These are phyloP conservation scores for Zanthoxylum bungeanum DNA, from an alignment of 345 rosid genomes.

Conservation along the genomic window DNA sequence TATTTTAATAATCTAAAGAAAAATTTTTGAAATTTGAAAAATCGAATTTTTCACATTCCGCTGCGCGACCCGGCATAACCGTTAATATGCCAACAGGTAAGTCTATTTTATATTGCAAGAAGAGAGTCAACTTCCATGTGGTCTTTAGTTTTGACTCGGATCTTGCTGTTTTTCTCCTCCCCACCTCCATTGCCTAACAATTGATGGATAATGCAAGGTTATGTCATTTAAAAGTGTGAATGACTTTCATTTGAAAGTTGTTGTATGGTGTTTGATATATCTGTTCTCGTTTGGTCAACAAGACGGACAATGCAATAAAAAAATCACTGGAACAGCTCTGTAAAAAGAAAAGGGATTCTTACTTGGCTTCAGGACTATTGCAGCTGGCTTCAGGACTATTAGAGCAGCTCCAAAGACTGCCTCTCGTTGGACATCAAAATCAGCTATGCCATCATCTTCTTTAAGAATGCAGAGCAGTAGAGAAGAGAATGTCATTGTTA, in stretches of 20 bases:
- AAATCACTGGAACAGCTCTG: constrained; percentile 99
- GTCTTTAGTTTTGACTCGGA: background rate
- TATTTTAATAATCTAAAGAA: no score
- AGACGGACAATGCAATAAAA: constrained; percentile 98
- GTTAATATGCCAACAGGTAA: no score
- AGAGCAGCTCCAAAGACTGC: constrained; percentile 64
- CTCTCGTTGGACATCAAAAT: constrained; percentile 54
- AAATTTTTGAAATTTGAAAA: no score
- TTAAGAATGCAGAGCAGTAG: constrained; percentile 60
- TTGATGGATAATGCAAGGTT: background rate
- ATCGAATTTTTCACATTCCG: no score
- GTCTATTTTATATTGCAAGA: constrained; percentile 11
- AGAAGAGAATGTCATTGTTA: no score
- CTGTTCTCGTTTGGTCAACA: constrained; percentile 40
- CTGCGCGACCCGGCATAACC: no score
- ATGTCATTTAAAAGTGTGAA: background rate
- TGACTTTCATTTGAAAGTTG: background rate
- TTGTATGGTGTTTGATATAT: constrained; percentile 6
- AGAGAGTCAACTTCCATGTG: background rate
- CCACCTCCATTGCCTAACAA: background rate
- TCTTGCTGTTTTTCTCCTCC: background rate
- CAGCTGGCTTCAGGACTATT: constrained; percentile 87
- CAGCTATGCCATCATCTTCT: constrained; percentile 54
- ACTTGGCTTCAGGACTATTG: no score
- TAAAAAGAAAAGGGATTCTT: constrained; percentile 95